phyloP scores from a whole-genome alignment of 805 yeast species.

The Wickerhamiella musiphila region DNA sequence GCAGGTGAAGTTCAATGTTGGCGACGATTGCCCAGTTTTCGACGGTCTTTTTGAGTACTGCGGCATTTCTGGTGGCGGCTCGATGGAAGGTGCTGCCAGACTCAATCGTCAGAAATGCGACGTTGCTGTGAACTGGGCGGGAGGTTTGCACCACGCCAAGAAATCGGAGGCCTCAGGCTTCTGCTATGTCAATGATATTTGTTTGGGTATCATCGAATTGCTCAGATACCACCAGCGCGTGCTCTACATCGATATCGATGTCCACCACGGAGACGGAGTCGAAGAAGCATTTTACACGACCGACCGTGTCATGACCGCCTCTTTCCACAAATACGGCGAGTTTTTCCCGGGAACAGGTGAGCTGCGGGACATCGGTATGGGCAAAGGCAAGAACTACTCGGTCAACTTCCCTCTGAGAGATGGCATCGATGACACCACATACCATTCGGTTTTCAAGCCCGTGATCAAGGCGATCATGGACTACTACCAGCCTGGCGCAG shows the following conservation, averaged over 20 bases:
- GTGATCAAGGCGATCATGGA: conserved; percentile 72
- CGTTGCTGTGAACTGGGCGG: conserved; percentile 91
- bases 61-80: conserved; percentile 80
- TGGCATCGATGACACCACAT: conserved; percentile 88
- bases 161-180: conserved; percentile 89
- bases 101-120: conserved; percentile 75
- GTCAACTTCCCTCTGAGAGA: conserved; percentile 85
- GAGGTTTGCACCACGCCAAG: conserved; percentile 94
- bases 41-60: conserved; percentile 91
- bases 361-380: conserved; percentile 74
- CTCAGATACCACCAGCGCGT: conserved; percentile 84
- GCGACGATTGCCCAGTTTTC: conserved; percentile 90
- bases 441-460: conserved; percentile 52
- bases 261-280: conserved; percentile 97
- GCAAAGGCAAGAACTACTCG: conserved; percentile 74
- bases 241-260: conserved; percentile 80
- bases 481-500: conserved; percentile 83
- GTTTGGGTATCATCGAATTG: conserved; percentile 67
- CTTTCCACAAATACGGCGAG: conserved; percentile 91
- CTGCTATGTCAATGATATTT: conserved; percentile 90
- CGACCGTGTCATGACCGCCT: conserved; percentile 90
- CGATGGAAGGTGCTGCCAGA: conserved; percentile 71
- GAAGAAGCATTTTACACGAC: conserved; percentile 93
- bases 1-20: conserved; percentile 83
- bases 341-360: conserved; percentile 97